Evolutionary conservation across 768 basidiomycete species (phyloP), one percentile per base, ranked within the genome.

Genomic region (Termitomyces eurrhizus): DNA sequence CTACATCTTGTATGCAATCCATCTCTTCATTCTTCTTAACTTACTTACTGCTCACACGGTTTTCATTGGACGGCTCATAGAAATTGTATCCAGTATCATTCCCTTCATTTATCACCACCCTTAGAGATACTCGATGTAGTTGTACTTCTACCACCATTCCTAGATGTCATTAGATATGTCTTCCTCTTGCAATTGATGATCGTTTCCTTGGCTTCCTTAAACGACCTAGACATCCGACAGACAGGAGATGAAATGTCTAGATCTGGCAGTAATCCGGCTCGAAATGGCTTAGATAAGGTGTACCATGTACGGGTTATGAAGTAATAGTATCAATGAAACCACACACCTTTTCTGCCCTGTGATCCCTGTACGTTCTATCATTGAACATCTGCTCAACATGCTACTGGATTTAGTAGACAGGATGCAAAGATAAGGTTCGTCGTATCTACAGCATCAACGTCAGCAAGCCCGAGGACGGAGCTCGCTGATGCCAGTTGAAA

Each of bases 41-140:
- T 42, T 11, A 46, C 26, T n/a, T 35, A 48, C 21, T 41, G 11
- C n/a, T n/a, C n/a, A 18, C 36, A 50, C 32, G 44, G 7, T 29
- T 50, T 32, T 13, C 41, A 62, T 56, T 55, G 63, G 63, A 64
- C 49, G 37, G 55, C 55, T 58, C 42, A 60, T 64, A 64, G 63
- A 64, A 58, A 12, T 32, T 58, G 60, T 63, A 63, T 57, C 12
- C 42, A 46, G 14, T 52, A 59, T 37, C 51, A 59, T 13, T 29
- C 26, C 24, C 56, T 26, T 41, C 55, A 49, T 51, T 14, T 49
- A 21, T 46, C 49, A 63, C 32, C 39, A 29, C 21, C 24, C 24
- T 35, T 60, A 60, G 50, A 64, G 13, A 64, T 52, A 53, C 56
- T n/a, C 33, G 55, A 21, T 59, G 37, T 50, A 53, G 55, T 63